phyloP scores from a whole-genome alignment of 1,139 yeast genomes.

The Debaryomycetaceae sp. region DNA sequence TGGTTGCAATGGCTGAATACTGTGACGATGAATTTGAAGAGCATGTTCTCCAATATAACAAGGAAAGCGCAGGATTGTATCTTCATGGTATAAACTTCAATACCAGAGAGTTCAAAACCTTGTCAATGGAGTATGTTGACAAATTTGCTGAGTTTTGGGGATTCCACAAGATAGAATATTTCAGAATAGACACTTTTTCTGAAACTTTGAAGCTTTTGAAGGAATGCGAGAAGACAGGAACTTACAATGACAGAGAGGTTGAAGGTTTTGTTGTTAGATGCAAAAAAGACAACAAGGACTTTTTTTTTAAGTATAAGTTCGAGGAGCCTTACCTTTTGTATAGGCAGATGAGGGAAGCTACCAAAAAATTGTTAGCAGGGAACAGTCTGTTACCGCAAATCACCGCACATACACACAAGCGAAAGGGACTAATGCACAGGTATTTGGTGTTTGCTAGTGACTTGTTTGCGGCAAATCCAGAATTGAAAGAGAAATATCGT shows the following conservation, averaged over 20 bases:
- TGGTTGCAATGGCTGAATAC: constrained; percentile 88
- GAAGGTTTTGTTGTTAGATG: constrained; percentile 95
- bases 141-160: constrained; percentile 70
- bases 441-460: constrained; percentile 68
- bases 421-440: constrained; percentile 57
- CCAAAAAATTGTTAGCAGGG: constrained; percentile 53
- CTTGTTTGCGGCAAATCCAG: constrained; percentile 45
- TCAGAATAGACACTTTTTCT: constrained; percentile 33
- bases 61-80: constrained; percentile 73
- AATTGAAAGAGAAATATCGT: constrained; percentile 42
- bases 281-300: constrained; percentile 28
- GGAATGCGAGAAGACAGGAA: constrained; percentile 62
- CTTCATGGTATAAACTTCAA: constrained; percentile 85
- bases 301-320: constrained; percentile 89
- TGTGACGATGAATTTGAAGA: constrained; percentile 96
- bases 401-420: constrained; percentile 40
- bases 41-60: constrained; percentile 76
- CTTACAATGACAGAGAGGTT: constrained; percentile 66
- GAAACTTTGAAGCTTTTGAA: constrained; percentile 52
- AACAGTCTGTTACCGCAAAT: constrained; percentile 40
- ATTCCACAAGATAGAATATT: constrained; percentile 54
- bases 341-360: constrained; percentile 86
- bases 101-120: constrained; percentile 59
- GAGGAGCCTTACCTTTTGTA: constrained; percentile 93
- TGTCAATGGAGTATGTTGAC: constrained; percentile 57